phyloP scores from a whole-genome alignment of 331 rosid genomes.

The Ulmus americana region DNA sequence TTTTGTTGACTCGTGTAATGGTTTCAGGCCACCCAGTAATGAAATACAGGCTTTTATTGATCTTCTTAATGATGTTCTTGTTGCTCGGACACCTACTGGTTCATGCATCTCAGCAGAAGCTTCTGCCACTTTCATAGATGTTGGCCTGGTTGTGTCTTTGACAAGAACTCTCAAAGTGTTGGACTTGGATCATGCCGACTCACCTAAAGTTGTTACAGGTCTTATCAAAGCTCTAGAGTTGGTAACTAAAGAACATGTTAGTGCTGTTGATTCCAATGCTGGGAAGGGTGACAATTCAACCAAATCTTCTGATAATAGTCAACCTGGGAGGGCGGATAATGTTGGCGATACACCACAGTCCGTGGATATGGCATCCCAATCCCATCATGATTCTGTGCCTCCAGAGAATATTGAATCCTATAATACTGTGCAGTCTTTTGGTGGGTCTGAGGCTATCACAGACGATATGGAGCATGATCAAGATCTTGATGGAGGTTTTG shows the following conservation, averaged over 20 bases:
- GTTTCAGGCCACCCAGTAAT: conserved; percentile 56
- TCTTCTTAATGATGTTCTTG: conserved; percentile 78
- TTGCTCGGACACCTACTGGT: conserved; percentile 91
- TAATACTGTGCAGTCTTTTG: conserved; percentile 56
- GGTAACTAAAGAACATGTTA: conserved; percentile 85
- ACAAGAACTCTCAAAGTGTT: conserved; percentile 69
- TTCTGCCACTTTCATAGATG: conserved; percentile 81
- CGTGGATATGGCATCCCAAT: conserved; percentile 56
- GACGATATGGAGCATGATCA: conserved; percentile 99
- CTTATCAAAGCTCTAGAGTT: conserved; percentile 84
- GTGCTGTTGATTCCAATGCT: conserved; percentile 56
- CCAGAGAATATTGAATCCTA: conserved; percentile 57
- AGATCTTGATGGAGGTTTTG: conserved; percentile 72
- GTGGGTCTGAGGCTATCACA: conserved; percentile 86
- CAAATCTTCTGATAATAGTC: conserved; percentile 59
- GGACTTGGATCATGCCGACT: conserved; percentile 87
- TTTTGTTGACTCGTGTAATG: conserved; percentile 60
- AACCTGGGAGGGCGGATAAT: conserved; percentile 45
- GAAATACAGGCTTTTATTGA: conserved; percentile 78
- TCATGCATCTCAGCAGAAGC: conserved; percentile 82
- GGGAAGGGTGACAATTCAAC: conserved; percentile 59
- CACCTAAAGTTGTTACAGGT: conserved; percentile 86
- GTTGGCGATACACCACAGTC: conserved; percentile 52
- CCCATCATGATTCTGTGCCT: conserved; percentile 47
- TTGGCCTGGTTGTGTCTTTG: conserved; percentile 66